A percentile compares a stretch with the other conserved stretches of the same genome.
Evolutionary conservation across 2,329 filamentous ascomycete species (phyloP).

Genomic region (Stachybotrys chartarum): DNA sequence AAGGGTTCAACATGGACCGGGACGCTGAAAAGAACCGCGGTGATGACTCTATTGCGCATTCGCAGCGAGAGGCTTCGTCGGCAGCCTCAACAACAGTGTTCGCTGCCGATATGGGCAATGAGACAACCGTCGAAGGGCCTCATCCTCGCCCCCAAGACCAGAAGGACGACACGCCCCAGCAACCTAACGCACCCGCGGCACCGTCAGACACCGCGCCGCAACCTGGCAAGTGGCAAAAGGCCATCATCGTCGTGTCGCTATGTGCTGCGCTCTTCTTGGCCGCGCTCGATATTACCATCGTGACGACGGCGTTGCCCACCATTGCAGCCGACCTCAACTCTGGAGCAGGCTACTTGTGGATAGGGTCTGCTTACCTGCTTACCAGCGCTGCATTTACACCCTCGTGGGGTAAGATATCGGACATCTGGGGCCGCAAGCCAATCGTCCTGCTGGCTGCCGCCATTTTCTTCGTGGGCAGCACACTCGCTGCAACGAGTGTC

Average conservation of each 20-base stretch:
- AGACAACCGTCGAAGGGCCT: too few relatives aligned
- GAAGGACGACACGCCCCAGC: too few relatives aligned
- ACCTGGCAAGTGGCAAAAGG: too few relatives aligned
- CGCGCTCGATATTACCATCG: conserved; percentile 18
- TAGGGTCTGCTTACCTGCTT: conserved; percentile 14
- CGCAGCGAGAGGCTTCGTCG: too few relatives aligned
- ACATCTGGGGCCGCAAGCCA: conserved; percentile 42
- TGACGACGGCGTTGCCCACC: conserved; percentile 20
- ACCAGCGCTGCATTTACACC: conserved; percentile 32
- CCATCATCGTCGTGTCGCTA: background rate
- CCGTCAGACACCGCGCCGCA: too few relatives aligned
- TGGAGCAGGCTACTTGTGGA: conserved; percentile 15
- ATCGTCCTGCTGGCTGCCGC: conserved; percentile 20
- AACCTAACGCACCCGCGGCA: too few relatives aligned
- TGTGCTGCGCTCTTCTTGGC: conserved; percentile 14
- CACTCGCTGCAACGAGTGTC: background rate
- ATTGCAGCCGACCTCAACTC: conserved; percentile 12
- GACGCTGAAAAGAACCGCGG: too few relatives aligned
- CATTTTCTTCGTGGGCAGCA: conserved; percentile 15
- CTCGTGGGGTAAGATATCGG: conserved; percentile 37
- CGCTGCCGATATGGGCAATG: too few relatives aligned
- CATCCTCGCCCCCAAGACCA: too few relatives aligned
- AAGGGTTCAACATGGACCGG: too few relatives aligned
- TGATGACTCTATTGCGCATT: too few relatives aligned
- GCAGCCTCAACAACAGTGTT: too few relatives aligned